phyloP scores from a whole-genome alignment of 1,139 yeast genomes.

The Williopsis jadinii region DNA sequence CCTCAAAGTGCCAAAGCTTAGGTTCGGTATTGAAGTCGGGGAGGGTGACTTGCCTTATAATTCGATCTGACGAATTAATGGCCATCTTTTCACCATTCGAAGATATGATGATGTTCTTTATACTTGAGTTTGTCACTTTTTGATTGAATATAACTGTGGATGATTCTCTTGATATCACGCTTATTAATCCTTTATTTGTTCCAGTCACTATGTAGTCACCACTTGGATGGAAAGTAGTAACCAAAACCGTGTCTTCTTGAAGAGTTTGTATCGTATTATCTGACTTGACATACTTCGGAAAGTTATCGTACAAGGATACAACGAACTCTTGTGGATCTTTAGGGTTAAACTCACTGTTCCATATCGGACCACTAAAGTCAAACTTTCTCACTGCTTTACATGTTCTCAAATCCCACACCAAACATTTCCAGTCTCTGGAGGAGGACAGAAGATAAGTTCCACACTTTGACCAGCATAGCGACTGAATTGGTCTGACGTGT shows the following conservation, averaged over 20 bases:
- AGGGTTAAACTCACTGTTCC: slow-evolving; percentile 63
- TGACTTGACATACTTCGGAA: slow-evolving; percentile 25
- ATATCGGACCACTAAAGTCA: slow-evolving; percentile 62
- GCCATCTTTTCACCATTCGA: slow-evolving; percentile 65
- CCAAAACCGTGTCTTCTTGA: slow-evolving; percentile 26
- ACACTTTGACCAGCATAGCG: slow-evolving; percentile 69
- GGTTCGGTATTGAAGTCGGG: slow-evolving; percentile 32
- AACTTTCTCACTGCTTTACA: slow-evolving; percentile 38
- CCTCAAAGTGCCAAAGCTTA: slow-evolving; percentile 44
- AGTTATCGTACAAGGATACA: slow-evolving; percentile 49
- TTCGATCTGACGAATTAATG: slow-evolving; percentile 75
- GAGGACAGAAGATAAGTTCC: slow-evolving; percentile 68
- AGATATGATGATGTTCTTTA: slow-evolving; percentile 63
- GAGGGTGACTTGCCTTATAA: slow-evolving; percentile 61
- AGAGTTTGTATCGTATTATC: slow-evolving; percentile 20
- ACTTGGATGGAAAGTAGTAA: slow-evolving; percentile 25
- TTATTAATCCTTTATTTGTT: slow-evolving; percentile 74
- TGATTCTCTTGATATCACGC: slow-evolving; percentile 30
- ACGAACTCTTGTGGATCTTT: slow-evolving; percentile 40
- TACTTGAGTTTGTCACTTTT: slow-evolving; percentile 60
- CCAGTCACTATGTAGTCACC: slow-evolving; percentile 50
- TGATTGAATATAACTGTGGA: slow-evolving; percentile 38
- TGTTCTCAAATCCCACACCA: slow-evolving; percentile 68
- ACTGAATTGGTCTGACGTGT: slow-evolving; percentile 71
- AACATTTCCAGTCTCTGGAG: slow-evolving; percentile 81